Evolutionary conservation across 2,329 filamentous ascomycete species (phyloP), one percentile per base, ranked within the genome.

Genomic region (Aspergillus brunneoviolaceus): DNA sequence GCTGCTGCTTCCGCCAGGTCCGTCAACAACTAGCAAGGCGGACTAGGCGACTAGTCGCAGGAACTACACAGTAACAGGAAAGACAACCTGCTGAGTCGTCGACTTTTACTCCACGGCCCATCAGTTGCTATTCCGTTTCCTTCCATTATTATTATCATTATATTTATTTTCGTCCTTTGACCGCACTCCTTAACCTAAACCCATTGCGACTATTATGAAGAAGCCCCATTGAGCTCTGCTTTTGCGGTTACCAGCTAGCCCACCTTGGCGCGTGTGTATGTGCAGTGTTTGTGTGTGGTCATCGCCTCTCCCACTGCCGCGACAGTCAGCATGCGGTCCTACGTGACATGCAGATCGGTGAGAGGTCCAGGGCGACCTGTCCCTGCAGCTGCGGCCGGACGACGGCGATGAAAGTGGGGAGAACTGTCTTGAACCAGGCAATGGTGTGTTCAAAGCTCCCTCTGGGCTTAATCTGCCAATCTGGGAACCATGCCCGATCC

Each of bases 341-440:
- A 66, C 59, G 60, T 65, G 59, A 60, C 55, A 62, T 59, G 61
- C 55, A 59, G 63, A 63, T 56, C 57, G 48, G 47, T 53, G 53
- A 33, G 45, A 49, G 53, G 52, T 21, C 35, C n/a, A 55, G 52
- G 35, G 25, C n/a, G 27, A 16, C 53, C 45, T 47, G 53, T 35
- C 53, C 53, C 53, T 57, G 27, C 45, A 54, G 39, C 55, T 47
- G 45, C 12, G 12, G n/a, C 12, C 29, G 51, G 25, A 52, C 25
- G 48, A 35, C 14, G 33, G 11, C 11, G 16, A 7, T 27, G 50
- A 33, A 23, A 47, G 31, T 33, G 39, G 19, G 29, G 50, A 23
- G 29, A 33, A 29, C 39, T 45, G 49, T 27, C 52, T 53, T 58
- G 51, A 52, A 42, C 49, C 49, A 55, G 47, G 45, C 52, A 60